Conservation (phyloP, 768 basidiomycete species). For the Tubosaeta brunneosetosa region DNA sequence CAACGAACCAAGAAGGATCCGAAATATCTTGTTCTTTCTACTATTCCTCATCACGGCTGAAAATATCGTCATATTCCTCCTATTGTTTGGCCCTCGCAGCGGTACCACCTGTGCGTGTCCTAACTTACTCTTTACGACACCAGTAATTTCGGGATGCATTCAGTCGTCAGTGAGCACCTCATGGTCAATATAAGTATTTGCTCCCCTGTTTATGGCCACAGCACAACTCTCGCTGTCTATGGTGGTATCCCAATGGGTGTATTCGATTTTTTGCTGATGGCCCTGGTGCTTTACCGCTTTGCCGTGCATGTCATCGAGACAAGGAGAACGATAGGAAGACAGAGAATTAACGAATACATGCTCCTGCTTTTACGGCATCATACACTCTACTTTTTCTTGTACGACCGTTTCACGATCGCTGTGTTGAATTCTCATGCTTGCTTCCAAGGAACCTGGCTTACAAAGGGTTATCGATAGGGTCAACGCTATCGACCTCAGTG, state of each 20-base stretch:
- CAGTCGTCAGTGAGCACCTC: neutral
- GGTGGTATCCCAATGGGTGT: neutral
- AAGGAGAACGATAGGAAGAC: too few relatives aligned
- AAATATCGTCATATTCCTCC: neutral
- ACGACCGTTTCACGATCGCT: neutral
- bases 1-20: neutral
- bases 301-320: too few relatives aligned
- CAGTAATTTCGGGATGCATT: neutral
- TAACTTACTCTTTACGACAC: too few relatives aligned
- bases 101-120: neutral
- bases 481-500: neutral
- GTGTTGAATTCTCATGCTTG: neutral
- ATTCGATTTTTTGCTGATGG: conserved; percentile 8
- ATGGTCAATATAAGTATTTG: neutral
- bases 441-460: conserved; percentile 1
- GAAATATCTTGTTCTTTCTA: neutral
- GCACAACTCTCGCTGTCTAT: neutral
- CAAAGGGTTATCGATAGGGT: neutral
- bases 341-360: conserved; percentile 4
- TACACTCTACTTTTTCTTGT: conserved; percentile 13
- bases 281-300: conserved; percentile 8
- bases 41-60: neutral
- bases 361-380: conserved; percentile 5
- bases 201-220: neutral
- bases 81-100: neutral